Percentiles rank a stretch among this genome's conserved stretches.
phyloP scores from a whole-genome alignment of 768 basidiomycete species.

The Trametopsis cervina region DNA sequence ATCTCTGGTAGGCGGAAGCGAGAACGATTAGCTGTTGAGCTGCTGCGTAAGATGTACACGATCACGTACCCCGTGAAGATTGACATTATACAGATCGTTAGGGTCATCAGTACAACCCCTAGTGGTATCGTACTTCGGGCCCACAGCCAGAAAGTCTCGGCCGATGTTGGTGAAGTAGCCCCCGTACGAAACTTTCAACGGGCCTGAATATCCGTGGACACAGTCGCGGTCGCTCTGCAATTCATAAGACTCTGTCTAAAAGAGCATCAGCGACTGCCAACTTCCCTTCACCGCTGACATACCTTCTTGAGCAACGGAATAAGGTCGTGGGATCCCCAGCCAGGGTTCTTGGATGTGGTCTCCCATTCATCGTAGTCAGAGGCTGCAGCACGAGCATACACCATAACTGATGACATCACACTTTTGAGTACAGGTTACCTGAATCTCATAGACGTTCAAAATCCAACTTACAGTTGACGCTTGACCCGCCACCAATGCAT shows the following conservation, averaged over 20 bases:
- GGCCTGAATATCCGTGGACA: constrained; percentile 41
- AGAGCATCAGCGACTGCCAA: constrained; percentile 16
- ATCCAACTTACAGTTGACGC: constrained; percentile 50
- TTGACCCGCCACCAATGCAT: constrained; percentile 54
- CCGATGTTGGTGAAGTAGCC: constrained; percentile 18
- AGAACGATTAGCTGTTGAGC: background rate
- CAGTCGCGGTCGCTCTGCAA: constrained; percentile 17
- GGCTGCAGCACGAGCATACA: constrained; percentile 53
- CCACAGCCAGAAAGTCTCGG: constrained; percentile 23
- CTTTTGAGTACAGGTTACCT: background rate
- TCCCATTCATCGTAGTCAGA: constrained; percentile 69
- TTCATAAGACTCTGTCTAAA: constrained; percentile 34
- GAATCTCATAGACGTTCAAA: background rate
- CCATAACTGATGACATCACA: constrained; percentile 29
- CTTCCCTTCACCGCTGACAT: background rate
- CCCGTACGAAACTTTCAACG: constrained; percentile 31
- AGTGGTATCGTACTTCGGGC: constrained; percentile 15
- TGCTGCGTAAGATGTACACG: background rate
- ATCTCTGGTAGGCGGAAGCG: background rate
- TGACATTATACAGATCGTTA: constrained; percentile 19
- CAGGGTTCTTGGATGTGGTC: constrained; percentile 39
- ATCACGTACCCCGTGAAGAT: constrained; percentile 21
- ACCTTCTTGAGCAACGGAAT: constrained; percentile 58
- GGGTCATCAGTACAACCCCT: constrained; percentile 16
- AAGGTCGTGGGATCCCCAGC: constrained; percentile 54